Evolutionary conservation across 2,329 filamentous ascomycete species (phyloP), one percentile per base, ranked within the genome.

Genomic region (Pestalotiopsis sp.): DNA sequence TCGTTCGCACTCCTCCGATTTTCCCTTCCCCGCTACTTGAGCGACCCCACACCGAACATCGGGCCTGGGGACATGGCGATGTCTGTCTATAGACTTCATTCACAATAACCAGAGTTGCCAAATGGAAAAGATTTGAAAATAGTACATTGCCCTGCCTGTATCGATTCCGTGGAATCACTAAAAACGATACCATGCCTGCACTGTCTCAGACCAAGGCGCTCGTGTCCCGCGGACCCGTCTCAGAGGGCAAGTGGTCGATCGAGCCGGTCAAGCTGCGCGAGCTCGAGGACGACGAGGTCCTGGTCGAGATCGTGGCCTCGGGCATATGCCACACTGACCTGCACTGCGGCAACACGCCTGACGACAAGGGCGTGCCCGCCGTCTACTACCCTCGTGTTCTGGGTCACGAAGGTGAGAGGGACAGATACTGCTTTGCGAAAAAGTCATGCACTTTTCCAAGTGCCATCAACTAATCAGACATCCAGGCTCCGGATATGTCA

Each of bases 251-350:
- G 71, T 79, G 78, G 78, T 73, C 74, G 2, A 72, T 79, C 6
- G 77, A 79, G 36, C 70, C 73, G 0, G 76, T 80, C 0, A 73
- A 70, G 1, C 73, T 79, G 13, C 75, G 76, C 12, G 73, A 73
- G 1, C 62, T 75, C 12, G 74, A 70, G 6, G 77, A 83, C 1
- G 82, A 85, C 38, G 86, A 89, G 74, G 75, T 88, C 2, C 77
- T 88, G 2, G 82, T 89, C 3, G 83, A 86, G 57, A 84, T 89
- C 69, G 79, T 87, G 1, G 85, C 86, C 0, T 83, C 83, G 0
- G 86, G 87, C 0, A 82, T 89, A 64, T 89, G 87, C 70, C 87
- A 89, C 69, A 86, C 86, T 0, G 87, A 89, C 70, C 73, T 87
- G 11, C 75, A 83, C 36, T 81, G 86, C 65, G 84, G 82, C 2